Evolutionary conservation across 768 basidiomycete genomes (phyloP), one percentile per base, ranked within the genome.

Genomic region (Strobilomyces echinocephalus): DNA sequence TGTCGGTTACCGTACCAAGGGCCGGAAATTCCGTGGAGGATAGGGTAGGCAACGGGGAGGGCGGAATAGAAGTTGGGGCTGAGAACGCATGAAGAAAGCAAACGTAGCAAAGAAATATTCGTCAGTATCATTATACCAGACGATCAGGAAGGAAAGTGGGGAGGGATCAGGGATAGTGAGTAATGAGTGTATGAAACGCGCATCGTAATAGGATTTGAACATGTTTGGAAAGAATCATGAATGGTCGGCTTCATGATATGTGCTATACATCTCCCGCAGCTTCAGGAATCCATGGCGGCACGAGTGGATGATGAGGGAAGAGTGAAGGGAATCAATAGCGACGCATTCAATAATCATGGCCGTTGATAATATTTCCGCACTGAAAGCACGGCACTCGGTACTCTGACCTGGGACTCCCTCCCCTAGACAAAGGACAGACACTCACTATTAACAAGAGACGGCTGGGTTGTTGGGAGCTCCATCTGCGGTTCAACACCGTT

Each of bases 321-420:
- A 55, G 45, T 40, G 49, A 56, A 55, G 43, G 46, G 49, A 24
- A 24, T 24, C 24, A 24, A 24, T 24, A 24, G n/a, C n/a, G 57
- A 53, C 51, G 65, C 64, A 69, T 68, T 66, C 62, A 62, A 61
- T 55, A 63, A 66, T 88, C 77, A 88, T 75, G 79, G 79, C 69
- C 79, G 84, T 79, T 83, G 76, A 73, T 81, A 81, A 75, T 81
- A 74, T 80, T 84, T 85, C 84, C 85, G 86, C 83, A 87, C 87
- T 89, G 85, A 87, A 88, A 86, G 87, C 77, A 87, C 83, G 85
- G 85, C 72, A 74, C 86, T 89, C 79, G 88, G 87, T 88, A 90
- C 84, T 79, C 80, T 82, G 84, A 77, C 85, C 85, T 74, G 71
- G 74, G 76, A 74, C 73, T 81, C 85, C 87, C 84, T 86, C 87